phyloP scores from a whole-genome alignment of 495 filamentous ascomycete genomes.

The Neurospora sp. region DNA sequence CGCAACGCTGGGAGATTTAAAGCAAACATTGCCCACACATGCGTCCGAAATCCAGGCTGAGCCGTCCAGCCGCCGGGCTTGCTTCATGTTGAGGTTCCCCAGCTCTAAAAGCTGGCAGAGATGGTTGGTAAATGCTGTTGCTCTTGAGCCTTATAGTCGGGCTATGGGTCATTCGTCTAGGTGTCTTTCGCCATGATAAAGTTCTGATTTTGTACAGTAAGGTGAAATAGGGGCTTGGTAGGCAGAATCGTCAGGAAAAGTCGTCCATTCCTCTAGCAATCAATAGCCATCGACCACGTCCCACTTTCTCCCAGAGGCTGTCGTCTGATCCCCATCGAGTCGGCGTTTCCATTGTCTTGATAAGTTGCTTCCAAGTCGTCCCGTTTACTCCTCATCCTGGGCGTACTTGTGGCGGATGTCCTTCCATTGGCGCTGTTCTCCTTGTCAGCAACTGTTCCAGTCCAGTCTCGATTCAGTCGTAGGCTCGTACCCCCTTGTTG shows the following conservation, averaged over 20 bases:
- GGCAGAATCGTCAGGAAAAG: neutral
- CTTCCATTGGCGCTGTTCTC: conserved; percentile 92
- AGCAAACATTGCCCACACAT: neutral
- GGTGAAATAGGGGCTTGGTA: neutral
- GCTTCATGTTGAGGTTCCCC: neutral
- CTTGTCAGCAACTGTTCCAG: conserved; percentile 17
- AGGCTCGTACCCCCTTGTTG: conserved; percentile 66
- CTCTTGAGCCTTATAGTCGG: neutral
- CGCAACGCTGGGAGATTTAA: neutral
- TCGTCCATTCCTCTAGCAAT: neutral
- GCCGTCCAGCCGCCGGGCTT: neutral
- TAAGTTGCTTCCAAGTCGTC: neutral
- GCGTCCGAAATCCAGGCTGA: neutral
- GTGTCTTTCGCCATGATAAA: neutral
- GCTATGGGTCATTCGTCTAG: neutral
- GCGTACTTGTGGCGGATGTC: conserved; percentile 88
- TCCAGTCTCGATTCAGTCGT: neutral
- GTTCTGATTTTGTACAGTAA: neutral
- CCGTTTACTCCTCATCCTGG: conserved; percentile 34
- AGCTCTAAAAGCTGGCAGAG: neutral
- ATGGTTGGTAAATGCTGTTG: neutral
- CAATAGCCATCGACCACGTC: neutral
- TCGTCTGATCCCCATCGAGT: neutral
- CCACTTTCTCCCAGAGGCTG: neutral
- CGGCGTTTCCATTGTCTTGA: neutral